Conservation (phyloP, 805 yeast genomes). For the Spathaspora girioi region DNA sequence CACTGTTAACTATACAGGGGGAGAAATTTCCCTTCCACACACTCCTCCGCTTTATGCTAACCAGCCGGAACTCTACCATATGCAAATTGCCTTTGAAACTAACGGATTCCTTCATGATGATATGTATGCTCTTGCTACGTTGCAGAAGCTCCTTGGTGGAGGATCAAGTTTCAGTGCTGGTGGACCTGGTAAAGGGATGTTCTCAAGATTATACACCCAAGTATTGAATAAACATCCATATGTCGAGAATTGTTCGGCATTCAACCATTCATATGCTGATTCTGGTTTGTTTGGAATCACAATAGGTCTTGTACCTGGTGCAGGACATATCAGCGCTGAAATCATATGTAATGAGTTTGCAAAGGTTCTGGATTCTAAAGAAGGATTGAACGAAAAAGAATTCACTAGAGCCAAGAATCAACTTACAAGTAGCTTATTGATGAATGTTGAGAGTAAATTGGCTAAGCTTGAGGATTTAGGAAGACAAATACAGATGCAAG, state of each 20-base stretch:
- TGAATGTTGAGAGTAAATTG: constrained; percentile 90
- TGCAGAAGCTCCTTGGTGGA: constrained; percentile 90
- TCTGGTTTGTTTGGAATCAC: constrained; percentile 90
- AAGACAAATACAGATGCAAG: constrained; percentile 85
- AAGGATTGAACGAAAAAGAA: constrained; percentile 66
- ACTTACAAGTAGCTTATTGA: constrained; percentile 77
- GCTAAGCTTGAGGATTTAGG: constrained; percentile 96
- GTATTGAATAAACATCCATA: constrained; percentile 89
- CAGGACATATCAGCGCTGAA: constrained; percentile 80
- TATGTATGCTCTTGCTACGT: constrained; percentile 82
- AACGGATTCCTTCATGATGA: constrained; percentile 79
- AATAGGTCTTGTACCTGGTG: constrained; percentile 79
- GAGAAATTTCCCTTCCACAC: constrained; percentile 36
- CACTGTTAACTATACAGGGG: constrained; percentile 62
- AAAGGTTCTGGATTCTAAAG: constrained; percentile 36
- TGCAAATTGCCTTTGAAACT: constrained; percentile 87
- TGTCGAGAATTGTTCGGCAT: constrained; percentile 82
- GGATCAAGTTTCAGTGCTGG: constrained; percentile 98
- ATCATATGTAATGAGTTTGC: constrained; percentile 52
- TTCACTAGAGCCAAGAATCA: constrained; percentile 90
- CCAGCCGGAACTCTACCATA: constrained; percentile 76
- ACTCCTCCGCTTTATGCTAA: constrained; percentile 40
- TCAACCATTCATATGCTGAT: constrained; percentile 86
- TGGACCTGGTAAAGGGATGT: constrained; percentile 99
- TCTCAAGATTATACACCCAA: constrained; percentile 85